Conservation (phyloP, 129 eudicot species). For the Pseudognaphalium luteoalbum region DNA sequence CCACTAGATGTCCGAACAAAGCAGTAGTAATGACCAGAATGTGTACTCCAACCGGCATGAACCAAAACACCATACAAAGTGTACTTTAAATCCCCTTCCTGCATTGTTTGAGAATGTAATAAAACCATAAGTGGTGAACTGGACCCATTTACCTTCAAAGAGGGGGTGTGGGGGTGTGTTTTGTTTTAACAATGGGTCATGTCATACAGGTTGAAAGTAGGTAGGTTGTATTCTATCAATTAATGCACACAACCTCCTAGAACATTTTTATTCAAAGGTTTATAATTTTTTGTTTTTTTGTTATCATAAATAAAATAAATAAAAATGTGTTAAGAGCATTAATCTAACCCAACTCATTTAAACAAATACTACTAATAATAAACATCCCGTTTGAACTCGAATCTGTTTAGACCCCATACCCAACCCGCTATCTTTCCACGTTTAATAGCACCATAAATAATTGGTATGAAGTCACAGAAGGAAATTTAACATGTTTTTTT, state of each 20-base stretch:
- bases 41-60: slow-evolving; percentile 99
- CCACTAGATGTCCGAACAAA: slow-evolving; percentile 93
- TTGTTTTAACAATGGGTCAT: not conserved
- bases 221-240: not conserved
- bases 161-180: not conserved
- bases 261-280: not conserved
- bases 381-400: not conserved
- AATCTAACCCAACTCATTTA: no score
- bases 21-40: slow-evolving; percentile 94
- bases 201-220: not conserved
- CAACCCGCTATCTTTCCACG: not conserved
- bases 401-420: not conserved
- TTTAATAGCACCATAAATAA: not conserved
- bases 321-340: not conserved
- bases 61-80: slow-evolving; percentile 94
- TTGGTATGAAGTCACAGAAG: not conserved
- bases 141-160: not conserved
- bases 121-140: not conserved
- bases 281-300: not conserved
- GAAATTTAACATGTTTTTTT: not conserved
- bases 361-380: no score
- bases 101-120: slow-evolving; percentile 16
- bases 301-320: no score
- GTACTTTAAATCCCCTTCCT: slow-evolving; percentile 92
- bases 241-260: not conserved